Evolutionary conservation across 2,329 filamentous ascomycete genomes (phyloP), one percentile per base, ranked within the genome.

Genomic region (Cylindrodendrum hubeiense): DNA sequence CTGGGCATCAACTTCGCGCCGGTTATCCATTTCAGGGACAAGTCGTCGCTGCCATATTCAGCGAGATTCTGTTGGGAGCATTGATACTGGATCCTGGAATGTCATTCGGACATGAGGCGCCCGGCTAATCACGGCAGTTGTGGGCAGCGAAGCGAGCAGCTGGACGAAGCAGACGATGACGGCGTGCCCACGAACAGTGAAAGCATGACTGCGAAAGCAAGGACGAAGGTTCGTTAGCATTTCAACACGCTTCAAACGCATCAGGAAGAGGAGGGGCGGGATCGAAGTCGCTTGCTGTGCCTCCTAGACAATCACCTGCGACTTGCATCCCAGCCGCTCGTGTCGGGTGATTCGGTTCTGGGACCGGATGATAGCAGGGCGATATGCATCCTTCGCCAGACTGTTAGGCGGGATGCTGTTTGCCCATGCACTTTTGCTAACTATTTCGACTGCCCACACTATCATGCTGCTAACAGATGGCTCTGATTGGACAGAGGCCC

Each of bases 401-500:
- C 19, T 65, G 61, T 49, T 67, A 67, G 46, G 46, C 4, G 39
- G 15, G 6, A 28, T 8, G 3, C 15, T 5, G 24, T 19, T 8
- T 22, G 12, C 13, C 6, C 13, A 10, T 5, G 21, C 9, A 4
- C 3, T 6, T 0, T 3, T 12, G 12, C 34, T 60, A 67, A 53
- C 63, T 44, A 41, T 28, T 12, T 9, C 5, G 9, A 41, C 39
- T 17, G 8, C 10, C 4, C 8, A 8, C 28, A 22, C 63, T 68
- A 66, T 55, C 39, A 26, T 15, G 8, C 3, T 7, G 6, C 30
- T 68, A 67, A 63, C 70, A n/a, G 17, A n/a, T 12, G 6, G 2
- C n/a, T 24, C 33, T 75, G 63, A 76, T 76, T 77, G 74, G 75
- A n/a, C 44, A 34, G 1, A 7, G 62, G 39, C 43, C 67, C 67